These are phyloP conservation scores for Monosporozyma aerobia DNA, from an alignment of 805 yeast species.

Conservation along the genomic window DNA sequence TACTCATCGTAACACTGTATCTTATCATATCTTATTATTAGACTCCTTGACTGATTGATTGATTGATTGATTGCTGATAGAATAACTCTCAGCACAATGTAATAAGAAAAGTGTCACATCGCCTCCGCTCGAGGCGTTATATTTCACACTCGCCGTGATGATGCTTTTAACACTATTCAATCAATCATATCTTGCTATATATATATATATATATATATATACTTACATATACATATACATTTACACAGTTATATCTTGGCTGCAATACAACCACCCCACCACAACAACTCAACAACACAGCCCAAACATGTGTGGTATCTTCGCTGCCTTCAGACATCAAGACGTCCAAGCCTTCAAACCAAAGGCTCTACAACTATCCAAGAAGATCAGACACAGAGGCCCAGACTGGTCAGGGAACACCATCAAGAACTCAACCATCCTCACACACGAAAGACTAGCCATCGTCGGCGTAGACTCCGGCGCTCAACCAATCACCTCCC, in stretches of 20 bases:
- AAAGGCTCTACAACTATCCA: constrained; percentile 82
- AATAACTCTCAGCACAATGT: too few relatives aligned
- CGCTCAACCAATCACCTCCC: constrained; percentile 90
- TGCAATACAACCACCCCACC: neutral
- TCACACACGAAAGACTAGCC: constrained; percentile 93
- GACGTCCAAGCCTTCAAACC: constrained; percentile 74
- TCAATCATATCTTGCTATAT: too few relatives aligned
- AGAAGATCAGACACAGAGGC: constrained; percentile 95
- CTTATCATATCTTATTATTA: too few relatives aligned
- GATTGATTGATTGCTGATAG: too few relatives aligned
- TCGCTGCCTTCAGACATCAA: constrained; percentile 79
- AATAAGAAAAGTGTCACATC: neutral
- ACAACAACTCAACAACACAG: neutral
- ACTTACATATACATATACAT: neutral
- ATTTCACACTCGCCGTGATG: neutral
- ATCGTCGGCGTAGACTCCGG: constrained; percentile 97
- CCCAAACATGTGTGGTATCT: constrained; percentile 86
- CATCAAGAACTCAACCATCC: constrained; percentile 66
- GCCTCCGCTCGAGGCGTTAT: neutral
- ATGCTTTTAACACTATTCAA: too few relatives aligned
- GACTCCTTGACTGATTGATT: too few relatives aligned
- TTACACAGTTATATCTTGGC: neutral
- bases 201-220: neutral
- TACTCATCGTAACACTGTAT: too few relatives aligned
- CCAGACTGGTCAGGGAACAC: constrained; percentile 98